phyloP scores from a whole-genome alignment of 495 filamentous ascomycete genomes.

The Penicillium robsamsonii region DNA sequence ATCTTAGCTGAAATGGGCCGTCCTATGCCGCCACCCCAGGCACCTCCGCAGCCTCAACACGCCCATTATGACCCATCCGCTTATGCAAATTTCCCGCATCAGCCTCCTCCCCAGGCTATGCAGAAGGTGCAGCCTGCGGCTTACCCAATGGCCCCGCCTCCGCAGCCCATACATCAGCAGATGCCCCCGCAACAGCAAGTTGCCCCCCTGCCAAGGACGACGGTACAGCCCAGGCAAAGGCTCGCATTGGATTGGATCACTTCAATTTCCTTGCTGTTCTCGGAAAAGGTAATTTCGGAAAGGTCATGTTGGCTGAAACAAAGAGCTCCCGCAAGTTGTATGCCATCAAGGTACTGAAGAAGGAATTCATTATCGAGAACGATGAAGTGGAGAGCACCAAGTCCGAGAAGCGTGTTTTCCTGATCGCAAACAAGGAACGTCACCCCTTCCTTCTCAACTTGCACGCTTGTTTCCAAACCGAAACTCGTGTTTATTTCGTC shows the following conservation, averaged over 20 bases:
- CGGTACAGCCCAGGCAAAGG: constrained; percentile 60
- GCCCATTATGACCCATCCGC: constrained; percentile 70
- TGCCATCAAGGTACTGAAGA: constrained; percentile 99
- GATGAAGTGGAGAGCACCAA: constrained; percentile 99
- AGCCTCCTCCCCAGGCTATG: constrained; percentile 34
- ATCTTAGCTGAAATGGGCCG: constrained; percentile 30
- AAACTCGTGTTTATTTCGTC: constrained; percentile 98
- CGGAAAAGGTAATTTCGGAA: constrained; percentile 99
- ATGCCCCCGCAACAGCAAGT: constrained; percentile 43
- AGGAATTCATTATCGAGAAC: constrained; percentile 99
- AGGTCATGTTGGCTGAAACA: constrained; percentile 99
- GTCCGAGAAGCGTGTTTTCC: constrained; percentile 95
- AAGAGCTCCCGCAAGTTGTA: constrained; percentile 90
- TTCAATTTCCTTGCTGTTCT: constrained; percentile 99
- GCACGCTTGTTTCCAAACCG: constrained; percentile 98
- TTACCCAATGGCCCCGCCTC: constrained; percentile 32
- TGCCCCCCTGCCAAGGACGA: constrained; percentile 46
- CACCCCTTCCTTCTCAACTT: constrained; percentile 95
- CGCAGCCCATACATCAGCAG: constrained; percentile 23
- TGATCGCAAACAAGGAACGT: constrained; percentile 96
- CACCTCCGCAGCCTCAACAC: constrained; percentile 48
- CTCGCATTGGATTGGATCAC: constrained; percentile 90
- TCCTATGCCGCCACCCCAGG: constrained; percentile 44
- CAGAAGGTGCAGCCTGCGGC: constrained; percentile 19
- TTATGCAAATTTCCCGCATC: constrained; percentile 62